These are phyloP conservation scores for Hemisphaericaspora xylofermentans DNA, from an alignment of 1,139 yeast genomes.

Conservation along the genomic window DNA sequence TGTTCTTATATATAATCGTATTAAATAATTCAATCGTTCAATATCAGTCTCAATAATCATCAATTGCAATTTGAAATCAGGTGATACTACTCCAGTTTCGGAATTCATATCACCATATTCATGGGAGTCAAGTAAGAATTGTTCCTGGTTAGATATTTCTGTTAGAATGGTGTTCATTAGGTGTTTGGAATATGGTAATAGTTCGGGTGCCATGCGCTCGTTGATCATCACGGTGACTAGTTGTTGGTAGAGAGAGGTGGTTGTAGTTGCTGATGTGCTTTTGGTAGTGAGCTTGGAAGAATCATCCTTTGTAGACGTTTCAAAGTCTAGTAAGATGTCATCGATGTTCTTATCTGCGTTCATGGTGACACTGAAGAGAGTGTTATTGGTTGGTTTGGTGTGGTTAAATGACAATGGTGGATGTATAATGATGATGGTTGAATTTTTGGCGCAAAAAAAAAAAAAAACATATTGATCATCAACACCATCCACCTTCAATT, in stretches of 20 bases:
- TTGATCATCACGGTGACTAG: slow-evolving; percentile 74
- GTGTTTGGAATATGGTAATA: slow-evolving; percentile 66
- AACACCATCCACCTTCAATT: neutral
- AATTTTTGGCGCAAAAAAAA: neutral
- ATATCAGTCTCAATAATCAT: slow-evolving; percentile 89
- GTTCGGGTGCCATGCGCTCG: slow-evolving; percentile 83
- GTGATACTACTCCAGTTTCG: slow-evolving; percentile 38
- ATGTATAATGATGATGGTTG: neutral
- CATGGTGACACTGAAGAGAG: neutral
- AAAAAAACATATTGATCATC: slow-evolving; percentile 1
- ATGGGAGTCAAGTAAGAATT: slow-evolving; percentile 62
- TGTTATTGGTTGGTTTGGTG: neutral
- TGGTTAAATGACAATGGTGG: too few relatives aligned
- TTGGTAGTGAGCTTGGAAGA: slow-evolving; percentile 13
- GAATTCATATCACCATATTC: slow-evolving; percentile 47
- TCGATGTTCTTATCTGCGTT: slow-evolving; percentile 47
- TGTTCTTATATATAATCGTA: slow-evolving; percentile 77
- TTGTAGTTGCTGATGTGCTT: slow-evolving; percentile 9
- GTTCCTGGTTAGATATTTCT: slow-evolving; percentile 68
- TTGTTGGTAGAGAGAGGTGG: slow-evolving; percentile 32
- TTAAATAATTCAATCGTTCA: slow-evolving; percentile 78
- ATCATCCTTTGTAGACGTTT: slow-evolving; percentile 21
- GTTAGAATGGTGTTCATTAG: slow-evolving; percentile 57
- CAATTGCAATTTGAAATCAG: slow-evolving; percentile 74
- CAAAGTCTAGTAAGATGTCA: slow-evolving; percentile 68